Evolutionary conservation across 495 filamentous ascomycete genomes (phyloP).

Genomic region (Penicillium pulvis): DNA sequence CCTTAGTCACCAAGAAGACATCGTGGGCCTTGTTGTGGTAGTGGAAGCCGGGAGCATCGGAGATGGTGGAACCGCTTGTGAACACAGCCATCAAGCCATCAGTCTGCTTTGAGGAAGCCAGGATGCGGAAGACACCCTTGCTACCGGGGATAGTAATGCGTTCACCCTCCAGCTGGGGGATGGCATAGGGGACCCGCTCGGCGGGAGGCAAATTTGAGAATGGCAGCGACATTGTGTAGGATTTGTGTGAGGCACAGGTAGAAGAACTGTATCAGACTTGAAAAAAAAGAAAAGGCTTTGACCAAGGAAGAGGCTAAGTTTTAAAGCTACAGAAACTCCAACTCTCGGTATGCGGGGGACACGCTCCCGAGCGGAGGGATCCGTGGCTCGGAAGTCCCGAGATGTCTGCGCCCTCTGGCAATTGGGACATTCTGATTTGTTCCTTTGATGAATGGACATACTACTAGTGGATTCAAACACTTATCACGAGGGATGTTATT

Average conservation of each 20-base stretch:
- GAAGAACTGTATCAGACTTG: not conserved
- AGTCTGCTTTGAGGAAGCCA: constrained; percentile 49
- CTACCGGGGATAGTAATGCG: constrained; percentile 48
- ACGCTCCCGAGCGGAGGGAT: constrained; percentile 15
- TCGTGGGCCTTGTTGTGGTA: constrained; percentile 52
- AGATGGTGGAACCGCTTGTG: constrained; percentile 43
- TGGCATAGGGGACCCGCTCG: constrained; percentile 39
- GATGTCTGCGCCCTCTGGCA: not conserved
- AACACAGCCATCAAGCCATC: constrained; percentile 49
- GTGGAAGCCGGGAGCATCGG: constrained; percentile 49
- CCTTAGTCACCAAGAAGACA: constrained; percentile 51
- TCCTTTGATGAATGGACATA: not conserved
- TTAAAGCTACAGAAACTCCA: not conserved
- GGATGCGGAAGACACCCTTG: constrained; percentile 45
- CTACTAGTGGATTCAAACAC: not conserved
- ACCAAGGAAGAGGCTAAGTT: not conserved
- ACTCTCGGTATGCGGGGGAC: constrained; percentile 22
- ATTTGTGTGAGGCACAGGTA: not conserved
- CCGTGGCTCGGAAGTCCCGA: constrained; percentile 26
- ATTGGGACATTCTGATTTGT: not conserved
- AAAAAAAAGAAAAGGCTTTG: not conserved
- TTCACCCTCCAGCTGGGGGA: constrained; percentile 46
- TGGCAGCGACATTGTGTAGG: constrained; percentile 28
- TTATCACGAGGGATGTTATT: not conserved
- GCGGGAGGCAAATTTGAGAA: constrained; percentile 29